phyloP scores from a whole-genome alignment of 2,329 filamentous ascomycete genomes.

The Lachnum nothofagi region DNA sequence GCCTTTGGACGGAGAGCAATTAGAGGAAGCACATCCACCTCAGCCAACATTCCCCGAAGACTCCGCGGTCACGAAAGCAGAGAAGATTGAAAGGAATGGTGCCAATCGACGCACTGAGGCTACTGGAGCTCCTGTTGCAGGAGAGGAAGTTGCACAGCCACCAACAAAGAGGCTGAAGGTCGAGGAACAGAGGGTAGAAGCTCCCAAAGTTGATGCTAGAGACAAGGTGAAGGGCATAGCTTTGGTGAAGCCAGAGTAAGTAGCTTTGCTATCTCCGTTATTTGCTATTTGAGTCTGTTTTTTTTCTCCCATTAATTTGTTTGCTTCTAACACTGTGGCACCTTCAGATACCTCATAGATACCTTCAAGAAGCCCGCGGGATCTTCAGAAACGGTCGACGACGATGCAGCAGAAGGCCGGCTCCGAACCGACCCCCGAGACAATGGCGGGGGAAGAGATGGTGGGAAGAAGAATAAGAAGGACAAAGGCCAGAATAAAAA shows the following conservation, averaged over 20 bases:
- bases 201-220: conserved; percentile 16
- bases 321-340: no score
- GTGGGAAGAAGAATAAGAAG: conserved; percentile 55
- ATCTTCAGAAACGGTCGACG: conserved; percentile 36
- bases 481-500: conserved; percentile 75
- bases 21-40: conserved; percentile 20
- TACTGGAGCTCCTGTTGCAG: conserved; percentile 16
- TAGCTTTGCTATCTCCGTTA: no score
- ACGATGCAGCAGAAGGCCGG: conserved; percentile 51
- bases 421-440: conserved; percentile 37
- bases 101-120: conserved; percentile 27
- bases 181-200: conserved; percentile 29
- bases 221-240: conserved; percentile 31
- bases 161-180: conserved; percentile 57
- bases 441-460: conserved; percentile 38
- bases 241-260: conserved; percentile 32
- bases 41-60: conserved; percentile 27
- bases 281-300: no score
- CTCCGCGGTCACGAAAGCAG: conserved; percentile 29
- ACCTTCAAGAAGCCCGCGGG: conserved; percentile 10
- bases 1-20: conserved; percentile 15
- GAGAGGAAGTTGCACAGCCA: conserved; percentile 33
- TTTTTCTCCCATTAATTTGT: no score
- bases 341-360: conserved; percentile 12
- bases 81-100: conserved; percentile 27